phyloP scores from a whole-genome alignment of 2,329 filamentous ascomycete species.

The Neofusicoccum umdonicola region DNA sequence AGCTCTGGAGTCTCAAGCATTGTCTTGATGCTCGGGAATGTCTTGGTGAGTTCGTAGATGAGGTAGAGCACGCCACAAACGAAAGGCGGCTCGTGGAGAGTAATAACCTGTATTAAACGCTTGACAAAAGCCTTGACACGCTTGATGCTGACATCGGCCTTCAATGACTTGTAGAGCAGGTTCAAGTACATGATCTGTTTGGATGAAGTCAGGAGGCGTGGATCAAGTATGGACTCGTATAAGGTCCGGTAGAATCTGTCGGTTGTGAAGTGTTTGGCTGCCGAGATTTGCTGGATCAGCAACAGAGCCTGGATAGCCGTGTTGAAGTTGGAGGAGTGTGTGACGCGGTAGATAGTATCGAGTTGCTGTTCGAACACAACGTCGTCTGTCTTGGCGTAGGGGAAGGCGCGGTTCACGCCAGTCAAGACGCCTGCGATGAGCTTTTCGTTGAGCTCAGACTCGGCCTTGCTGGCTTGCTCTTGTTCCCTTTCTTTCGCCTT shows the following conservation, averaged over 20 bases:
- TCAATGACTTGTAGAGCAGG: slow-evolving; percentile 81
- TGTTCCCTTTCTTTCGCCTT: slow-evolving; percentile 43
- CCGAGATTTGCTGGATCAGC: slow-evolving; percentile 87
- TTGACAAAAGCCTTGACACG: slow-evolving; percentile 96
- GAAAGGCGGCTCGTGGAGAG: slow-evolving; percentile 88
- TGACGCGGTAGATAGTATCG: slow-evolving; percentile 91
- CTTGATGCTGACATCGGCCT: slow-evolving; percentile 84
- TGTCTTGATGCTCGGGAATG: slow-evolving; percentile 75
- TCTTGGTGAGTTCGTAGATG: slow-evolving; percentile 73
- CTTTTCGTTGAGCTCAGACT: slow-evolving; percentile 77
- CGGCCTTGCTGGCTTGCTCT: slow-evolving; percentile 41
- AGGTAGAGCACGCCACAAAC: slow-evolving; percentile 91
- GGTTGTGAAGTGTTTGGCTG: slow-evolving; percentile 73
- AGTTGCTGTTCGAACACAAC: slow-evolving; percentile 80
- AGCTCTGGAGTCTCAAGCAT: slow-evolving; percentile 69
- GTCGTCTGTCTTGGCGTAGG: slow-evolving; percentile 81
- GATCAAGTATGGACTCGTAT: slow-evolving; percentile 92
- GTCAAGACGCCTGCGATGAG: slow-evolving; percentile 87
- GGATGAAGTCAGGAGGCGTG: slow-evolving; percentile 81
- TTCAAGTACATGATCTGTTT: slow-evolving; percentile 97
- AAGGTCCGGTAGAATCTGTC: slow-evolving; percentile 94
- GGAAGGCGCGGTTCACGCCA: slow-evolving; percentile 92
- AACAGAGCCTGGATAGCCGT: slow-evolving; percentile 94
- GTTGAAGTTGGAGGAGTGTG: slow-evolving; percentile 98
- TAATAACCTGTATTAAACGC: slow-evolving; percentile 81